These are phyloP conservation scores for Kazachstania psychrophila DNA, from an alignment of 805 yeast genomes.

Conservation along the genomic window DNA sequence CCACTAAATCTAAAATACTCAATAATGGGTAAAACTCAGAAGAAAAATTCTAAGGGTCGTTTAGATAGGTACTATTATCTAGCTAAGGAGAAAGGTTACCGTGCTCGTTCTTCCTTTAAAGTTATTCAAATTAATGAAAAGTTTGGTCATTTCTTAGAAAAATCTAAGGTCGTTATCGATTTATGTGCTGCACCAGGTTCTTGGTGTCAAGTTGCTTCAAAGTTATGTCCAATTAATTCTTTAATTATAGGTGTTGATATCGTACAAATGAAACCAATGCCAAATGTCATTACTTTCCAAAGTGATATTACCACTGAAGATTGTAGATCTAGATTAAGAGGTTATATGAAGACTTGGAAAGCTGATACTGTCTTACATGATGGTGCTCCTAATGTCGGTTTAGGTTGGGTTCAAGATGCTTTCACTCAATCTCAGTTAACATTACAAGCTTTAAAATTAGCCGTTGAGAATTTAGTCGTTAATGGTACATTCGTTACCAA, in stretches of 20 bases:
- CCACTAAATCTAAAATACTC: neutral
- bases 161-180: constrained; percentile 92
- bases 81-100: constrained; percentile 95
- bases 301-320: constrained; percentile 97
- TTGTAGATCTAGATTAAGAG: constrained; percentile 88
- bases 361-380: constrained; percentile 97
- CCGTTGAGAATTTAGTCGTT: constrained; percentile 81
- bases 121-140: constrained; percentile 91
- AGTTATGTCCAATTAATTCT: constrained; percentile 84
- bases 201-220: constrained; percentile 98
- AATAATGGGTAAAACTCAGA: constrained; percentile 80
- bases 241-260: constrained; percentile 97
- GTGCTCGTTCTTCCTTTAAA: constrained; percentile 98
- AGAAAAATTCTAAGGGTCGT: constrained; percentile 97
- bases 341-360: constrained; percentile 97
- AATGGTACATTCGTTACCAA: constrained; percentile 97
- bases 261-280: constrained; percentile 94
- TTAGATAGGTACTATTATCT: constrained; percentile 92
- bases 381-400: constrained; percentile 99
- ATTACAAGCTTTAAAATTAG: constrained; percentile 83
- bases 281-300: constrained; percentile 88
- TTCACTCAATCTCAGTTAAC: constrained; percentile 96
- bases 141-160: constrained; percentile 88
- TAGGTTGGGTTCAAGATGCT: constrained; percentile 99
- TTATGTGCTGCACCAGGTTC: constrained; percentile 99